Percentiles rank a stretch among this genome's conserved stretches.
Evolutionary conservation across 1,284 basidiomycete species (phyloP).

Genomic region (Boletus subluridellus): DNA sequence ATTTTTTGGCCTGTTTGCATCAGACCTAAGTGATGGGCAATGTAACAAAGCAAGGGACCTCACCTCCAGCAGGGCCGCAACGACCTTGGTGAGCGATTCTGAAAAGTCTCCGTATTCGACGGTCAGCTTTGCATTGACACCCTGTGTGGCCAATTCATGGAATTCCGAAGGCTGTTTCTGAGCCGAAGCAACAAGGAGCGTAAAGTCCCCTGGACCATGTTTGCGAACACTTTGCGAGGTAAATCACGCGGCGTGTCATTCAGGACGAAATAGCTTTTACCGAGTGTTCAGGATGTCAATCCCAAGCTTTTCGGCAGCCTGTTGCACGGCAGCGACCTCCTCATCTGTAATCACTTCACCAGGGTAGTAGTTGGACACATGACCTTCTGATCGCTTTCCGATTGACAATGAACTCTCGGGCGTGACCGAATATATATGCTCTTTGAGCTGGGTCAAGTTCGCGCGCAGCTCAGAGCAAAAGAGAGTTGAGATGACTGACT

Average conservation of each 20-base stretch:
- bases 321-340: slow-evolving; percentile 72
- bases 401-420: slow-evolving; percentile 70
- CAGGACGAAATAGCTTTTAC: slow-evolving; percentile 35
- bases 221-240: slow-evolving; percentile 57
- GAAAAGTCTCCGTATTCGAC: slow-evolving; percentile 73
- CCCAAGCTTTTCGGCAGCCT: slow-evolving; percentile 65
- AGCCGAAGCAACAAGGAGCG: slow-evolving; percentile 70
- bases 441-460: slow-evolving; percentile 51
- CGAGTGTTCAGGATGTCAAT: slow-evolving; percentile 81
- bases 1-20: slow-evolving; percentile 57
- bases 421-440: slow-evolving; percentile 62
- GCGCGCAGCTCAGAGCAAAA: neutral
- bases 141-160: slow-evolving; percentile 47
- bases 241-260: neutral
- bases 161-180: slow-evolving; percentile 38
- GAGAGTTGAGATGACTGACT: slow-evolving; percentile 36
- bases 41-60: neutral
- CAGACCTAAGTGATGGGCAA: neutral
- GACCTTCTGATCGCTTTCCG: slow-evolving; percentile 73
- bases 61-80: slow-evolving; percentile 60
- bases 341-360: slow-evolving; percentile 66
- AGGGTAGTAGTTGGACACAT: slow-evolving; percentile 80
- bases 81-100: slow-evolving; percentile 50
- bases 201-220: slow-evolving; percentile 55
- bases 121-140: slow-evolving; percentile 49